These are phyloP conservation scores for Aspergillus aculeatus DNA, from an alignment of 2,329 filamentous ascomycete species.

Conservation along the genomic window DNA sequence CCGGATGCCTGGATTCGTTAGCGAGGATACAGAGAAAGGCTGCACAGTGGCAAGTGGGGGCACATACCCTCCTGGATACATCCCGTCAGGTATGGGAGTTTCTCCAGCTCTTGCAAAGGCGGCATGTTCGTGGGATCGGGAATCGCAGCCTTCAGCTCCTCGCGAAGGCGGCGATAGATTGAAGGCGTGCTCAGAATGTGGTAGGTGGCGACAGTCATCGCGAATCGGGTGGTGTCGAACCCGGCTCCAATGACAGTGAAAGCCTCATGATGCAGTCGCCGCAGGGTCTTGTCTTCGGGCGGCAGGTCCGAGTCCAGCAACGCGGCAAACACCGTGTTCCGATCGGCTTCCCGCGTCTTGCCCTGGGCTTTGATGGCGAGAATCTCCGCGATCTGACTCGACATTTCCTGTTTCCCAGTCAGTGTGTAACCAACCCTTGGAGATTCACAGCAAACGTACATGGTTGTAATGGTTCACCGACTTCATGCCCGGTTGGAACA, in stretches of 20 bases:
- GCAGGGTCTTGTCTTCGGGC: slow-evolving; percentile 33
- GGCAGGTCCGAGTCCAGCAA: slow-evolving; percentile 35
- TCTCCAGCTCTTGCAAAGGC: slow-evolving; percentile 26
- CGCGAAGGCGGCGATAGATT: slow-evolving; percentile 24
- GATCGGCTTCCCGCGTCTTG: slow-evolving; percentile 1
- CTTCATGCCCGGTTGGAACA: slow-evolving; percentile 9
- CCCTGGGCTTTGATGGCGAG: background rate
- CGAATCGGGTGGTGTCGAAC: slow-evolving; percentile 29
- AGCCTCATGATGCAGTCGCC: slow-evolving; percentile 28
- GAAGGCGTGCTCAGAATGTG: slow-evolving; percentile 30
- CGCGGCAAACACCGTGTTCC: slow-evolving; percentile 22
- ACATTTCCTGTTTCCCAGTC: slow-evolving; percentile 7
- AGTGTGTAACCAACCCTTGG: background rate
- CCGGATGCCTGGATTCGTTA: slow-evolving; percentile 7
- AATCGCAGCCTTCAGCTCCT: slow-evolving; percentile 28
- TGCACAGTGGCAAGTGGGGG: too few relatives aligned
- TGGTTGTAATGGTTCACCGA: slow-evolving; percentile 10
- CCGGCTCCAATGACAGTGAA: slow-evolving; percentile 29
- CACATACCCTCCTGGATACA: slow-evolving; percentile 15
- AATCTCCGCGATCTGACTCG: slow-evolving; percentile 8
- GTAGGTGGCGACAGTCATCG: slow-evolving; percentile 29
- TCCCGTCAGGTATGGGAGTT: slow-evolving; percentile 30
- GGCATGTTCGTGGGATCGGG: slow-evolving; percentile 19
- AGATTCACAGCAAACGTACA: background rate
- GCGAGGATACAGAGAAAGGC: background rate